Evolutionary conservation across 371 early-diverging fungal genomes (phyloP), one percentile per base, ranked within the genome.

Genomic region (Mortierella sp.): DNA sequence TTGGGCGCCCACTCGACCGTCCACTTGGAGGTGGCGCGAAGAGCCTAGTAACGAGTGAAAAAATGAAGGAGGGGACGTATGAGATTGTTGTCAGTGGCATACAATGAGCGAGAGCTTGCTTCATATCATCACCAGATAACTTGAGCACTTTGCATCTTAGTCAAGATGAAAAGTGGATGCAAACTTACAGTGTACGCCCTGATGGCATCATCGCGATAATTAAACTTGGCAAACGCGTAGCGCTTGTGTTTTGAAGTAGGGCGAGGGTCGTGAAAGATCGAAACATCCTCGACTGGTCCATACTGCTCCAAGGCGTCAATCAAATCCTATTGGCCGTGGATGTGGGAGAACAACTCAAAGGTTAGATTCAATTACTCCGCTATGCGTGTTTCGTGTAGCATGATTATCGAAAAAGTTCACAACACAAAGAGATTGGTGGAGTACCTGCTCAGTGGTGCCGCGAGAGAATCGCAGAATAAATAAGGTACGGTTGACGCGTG

Each of bases 201-300:
- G 75, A 96, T 94, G 34, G 97, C 97, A 84, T 97, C 97, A 74
- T 96, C 96, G 2, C 96, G 90, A 75, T 92, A 96, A 16, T 91
- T 84, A 68, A 90, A 97, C 81, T 95, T 95, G 54, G 96, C 92
- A 86, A 95, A 95, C 0, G 92, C 94, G 63, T 91, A 93, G 5
- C 94, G 90, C 38, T 89, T 91, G 74, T 73, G 81, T 47, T 81
- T 65, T 24, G 82, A 63, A 19, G 31, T 89, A 47, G 87, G 89
- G 72, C 86, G 87, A 4, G 74, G 72, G 76, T 91, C 90, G 34
- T 91, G 88, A 8, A 94, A 77, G 10, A 95, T 80, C 9, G 92
- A 91, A 24, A 96, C 83, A n/a, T 95, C 92, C 86, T 97, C 96
- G 7, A 96, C 84, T 8, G 90, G 92, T 6, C 97, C 97, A 86